Base-by-base conservation (phyloP, 495 filamentous ascomycete genomes). In the Tricharina praecox region DNA sequence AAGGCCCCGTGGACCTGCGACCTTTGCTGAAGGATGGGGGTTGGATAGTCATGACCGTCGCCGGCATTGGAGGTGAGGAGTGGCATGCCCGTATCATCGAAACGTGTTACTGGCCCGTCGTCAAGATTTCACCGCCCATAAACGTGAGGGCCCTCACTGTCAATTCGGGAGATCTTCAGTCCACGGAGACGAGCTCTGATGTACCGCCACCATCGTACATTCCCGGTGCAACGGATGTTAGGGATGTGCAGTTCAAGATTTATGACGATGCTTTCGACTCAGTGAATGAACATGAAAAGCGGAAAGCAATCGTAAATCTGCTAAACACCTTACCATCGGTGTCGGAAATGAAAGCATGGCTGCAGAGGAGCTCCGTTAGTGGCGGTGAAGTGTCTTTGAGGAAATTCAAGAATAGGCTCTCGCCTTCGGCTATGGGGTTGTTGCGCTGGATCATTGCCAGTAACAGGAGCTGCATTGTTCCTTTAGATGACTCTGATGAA, bases 371-470 rank as follows among this genome's bases (percentile, higher is more conserved):
- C 50, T 52, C 49, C 54, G 63, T 55, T 41, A 52, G 50, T 4
- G 57, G 59, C 44, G 57, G 58, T 43, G 63, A 52, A 18, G 66
- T 49, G 15, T 54, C 53, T 32, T 66, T 93, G 20, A 63, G 66
- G 20, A 63, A 65, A 9, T 92, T 83, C 81, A 56, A 63, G 0
- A 66, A 74, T 0, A 67, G 68, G 13, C 69, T 93, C 9, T 73
- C 76, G 1, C 79, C 77, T 3, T 68, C 81, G 4, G 75, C 81
- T 1, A 59, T 83, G 3, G 73, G 76, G 23, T 57, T 92, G 4
- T 67, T 94, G 15, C 72, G 81, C 48, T 94, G 88, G 88, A 82
- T 96, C 50, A 77, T 96, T 45, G 82, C 85, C 1, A 93, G 85
- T 0, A 93, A 93, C 56, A 69, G 84, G 30, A 90, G 87, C 1